Percentiles rank a stretch among this genome's conserved stretches.
Evolutionary conservation across 2,329 filamentous ascomycete genomes (phyloP).

Genomic region (Pseudocercospora pini-densiflorae): DNA sequence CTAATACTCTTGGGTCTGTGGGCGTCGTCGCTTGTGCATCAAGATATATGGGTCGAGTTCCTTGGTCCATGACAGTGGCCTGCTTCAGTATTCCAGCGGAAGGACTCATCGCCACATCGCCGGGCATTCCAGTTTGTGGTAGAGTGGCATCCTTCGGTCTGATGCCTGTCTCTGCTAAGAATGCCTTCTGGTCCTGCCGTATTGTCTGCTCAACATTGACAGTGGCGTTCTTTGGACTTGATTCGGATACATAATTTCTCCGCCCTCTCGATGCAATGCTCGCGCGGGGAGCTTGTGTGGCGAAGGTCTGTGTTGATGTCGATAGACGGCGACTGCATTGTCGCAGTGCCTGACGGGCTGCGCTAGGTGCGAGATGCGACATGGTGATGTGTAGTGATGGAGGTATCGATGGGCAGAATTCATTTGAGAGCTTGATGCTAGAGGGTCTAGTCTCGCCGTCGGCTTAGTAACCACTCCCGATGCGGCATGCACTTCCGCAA

Average conservation of each 20-base stretch:
- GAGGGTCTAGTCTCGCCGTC: background rate
- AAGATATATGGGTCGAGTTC: slow-evolving; percentile 91
- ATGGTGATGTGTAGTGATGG: slow-evolving; percentile 41
- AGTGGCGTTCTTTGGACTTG: slow-evolving; percentile 77
- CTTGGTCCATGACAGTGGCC: slow-evolving; percentile 90
- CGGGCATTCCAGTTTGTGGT: slow-evolving; percentile 61
- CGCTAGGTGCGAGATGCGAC: slow-evolving; percentile 62
- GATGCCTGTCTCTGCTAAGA: slow-evolving; percentile 63
- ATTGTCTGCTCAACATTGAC: slow-evolving; percentile 83
- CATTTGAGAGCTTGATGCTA: background rate
- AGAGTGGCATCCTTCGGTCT: slow-evolving; percentile 62
- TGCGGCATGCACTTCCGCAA: background rate
- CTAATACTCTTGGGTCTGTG: slow-evolving; percentile 89
- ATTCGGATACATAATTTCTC: slow-evolving; percentile 79
- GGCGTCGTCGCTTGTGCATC: slow-evolving; percentile 99
- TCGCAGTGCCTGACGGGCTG: slow-evolving; percentile 75
- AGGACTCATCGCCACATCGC: slow-evolving; percentile 74
- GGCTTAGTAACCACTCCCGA: background rate
- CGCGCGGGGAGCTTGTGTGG: slow-evolving; percentile 47
- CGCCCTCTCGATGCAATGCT: slow-evolving; percentile 43
- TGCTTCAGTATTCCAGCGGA: slow-evolving; percentile 80
- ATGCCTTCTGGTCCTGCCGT: slow-evolving; percentile 82
- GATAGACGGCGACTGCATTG: slow-evolving; percentile 58
- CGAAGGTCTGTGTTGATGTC: slow-evolving; percentile 43
- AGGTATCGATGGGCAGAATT: slow-evolving; percentile 7